Evolutionary conservation across 768 basidiomycete species (phyloP).

Genomic region (Dioszegia aurantiaca): DNA sequence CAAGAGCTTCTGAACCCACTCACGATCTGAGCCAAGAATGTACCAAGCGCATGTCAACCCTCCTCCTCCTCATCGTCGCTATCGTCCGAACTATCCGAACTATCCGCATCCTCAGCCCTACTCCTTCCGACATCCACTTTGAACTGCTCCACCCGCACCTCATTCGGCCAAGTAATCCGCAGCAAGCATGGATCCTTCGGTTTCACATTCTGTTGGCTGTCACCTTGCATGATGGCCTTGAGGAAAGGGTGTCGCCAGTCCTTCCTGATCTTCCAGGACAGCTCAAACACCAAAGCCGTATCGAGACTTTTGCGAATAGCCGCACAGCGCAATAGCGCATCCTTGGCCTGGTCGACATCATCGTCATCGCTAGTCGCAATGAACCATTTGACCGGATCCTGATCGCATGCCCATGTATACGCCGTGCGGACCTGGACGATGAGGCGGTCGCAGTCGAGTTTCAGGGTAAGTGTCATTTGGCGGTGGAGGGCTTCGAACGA

Average conservation of each 20-base stretch:
- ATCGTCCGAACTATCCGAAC: too few species aligned
- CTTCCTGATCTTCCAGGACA: neutral
- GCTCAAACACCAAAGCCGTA: neutral
- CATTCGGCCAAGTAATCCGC: neutral
- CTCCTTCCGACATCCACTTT: neutral
- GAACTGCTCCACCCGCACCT: neutral
- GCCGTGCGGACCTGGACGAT: neutral
- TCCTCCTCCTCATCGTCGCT: neutral
- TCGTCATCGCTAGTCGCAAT: neutral
- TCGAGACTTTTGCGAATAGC: neutral
- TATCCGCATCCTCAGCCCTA: neutral
- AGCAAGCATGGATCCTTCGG: neutral
- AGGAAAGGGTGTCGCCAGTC: constrained; percentile 1
- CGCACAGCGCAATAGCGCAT: neutral
- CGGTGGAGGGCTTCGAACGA: neutral
- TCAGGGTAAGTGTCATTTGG: neutral
- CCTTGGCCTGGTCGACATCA: neutral
- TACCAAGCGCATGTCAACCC: neutral
- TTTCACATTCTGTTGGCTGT: neutral
- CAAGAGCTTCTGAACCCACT: too few species aligned
- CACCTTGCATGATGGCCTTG: neutral
- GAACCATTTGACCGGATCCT: neutral
- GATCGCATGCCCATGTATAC: neutral
- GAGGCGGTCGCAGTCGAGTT: constrained; percentile 4
- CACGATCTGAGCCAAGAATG: too few species aligned